Percentiles rank a stretch among this genome's conserved stretches.
Evolutionary conservation across 202 grass and related monocot genomes (phyloP).

Genomic region (Setaria viridis): DNA sequence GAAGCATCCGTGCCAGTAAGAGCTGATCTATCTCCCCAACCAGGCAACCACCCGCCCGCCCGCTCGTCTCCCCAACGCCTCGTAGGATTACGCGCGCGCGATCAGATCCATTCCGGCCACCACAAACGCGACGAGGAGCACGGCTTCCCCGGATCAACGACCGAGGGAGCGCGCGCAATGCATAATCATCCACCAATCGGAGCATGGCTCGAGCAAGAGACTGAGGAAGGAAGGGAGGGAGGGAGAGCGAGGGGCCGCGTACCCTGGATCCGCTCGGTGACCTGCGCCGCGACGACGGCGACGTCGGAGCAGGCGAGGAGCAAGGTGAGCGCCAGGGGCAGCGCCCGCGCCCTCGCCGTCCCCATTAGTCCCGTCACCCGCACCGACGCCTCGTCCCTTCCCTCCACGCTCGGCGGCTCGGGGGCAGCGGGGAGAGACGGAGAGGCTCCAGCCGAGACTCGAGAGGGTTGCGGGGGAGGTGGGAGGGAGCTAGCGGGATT

Average conservation of each 20-base stretch:
- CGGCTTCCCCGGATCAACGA: neutral
- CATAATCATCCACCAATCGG: neutral
- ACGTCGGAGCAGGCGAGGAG: slow-evolving; percentile 38
- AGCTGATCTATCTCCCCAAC: slow-evolving; percentile 23
- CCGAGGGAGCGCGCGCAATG: neutral
- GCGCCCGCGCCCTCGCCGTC: slow-evolving; percentile 31
- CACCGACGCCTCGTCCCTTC: neutral
- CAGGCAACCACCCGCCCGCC: neutral
- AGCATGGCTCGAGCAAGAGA: neutral
- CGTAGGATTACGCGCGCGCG: neutral
- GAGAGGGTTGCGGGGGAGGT: neutral
- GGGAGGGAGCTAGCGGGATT: neutral
- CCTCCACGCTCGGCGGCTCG: neutral
- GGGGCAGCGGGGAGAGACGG: neutral
- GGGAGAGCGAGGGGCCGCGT: neutral
- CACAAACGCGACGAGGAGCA: neutral
- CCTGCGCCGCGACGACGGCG: slow-evolving; percentile 42
- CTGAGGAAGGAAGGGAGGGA: neutral
- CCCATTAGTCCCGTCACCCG: neutral
- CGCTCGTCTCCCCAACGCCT: neutral
- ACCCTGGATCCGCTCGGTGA: slow-evolving; percentile 72
- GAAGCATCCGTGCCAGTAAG: neutral
- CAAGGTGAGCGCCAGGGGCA: slow-evolving; percentile 39
- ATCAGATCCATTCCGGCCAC: slow-evolving; percentile 36
- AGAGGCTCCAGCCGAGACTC: neutral